Percentiles rank a stretch among this genome's conserved stretches.
These are phyloP conservation scores for Aspergillus brunneoviolaceus DNA, from an alignment of 2,329 filamentous ascomycete species.

Conservation along the genomic window DNA sequence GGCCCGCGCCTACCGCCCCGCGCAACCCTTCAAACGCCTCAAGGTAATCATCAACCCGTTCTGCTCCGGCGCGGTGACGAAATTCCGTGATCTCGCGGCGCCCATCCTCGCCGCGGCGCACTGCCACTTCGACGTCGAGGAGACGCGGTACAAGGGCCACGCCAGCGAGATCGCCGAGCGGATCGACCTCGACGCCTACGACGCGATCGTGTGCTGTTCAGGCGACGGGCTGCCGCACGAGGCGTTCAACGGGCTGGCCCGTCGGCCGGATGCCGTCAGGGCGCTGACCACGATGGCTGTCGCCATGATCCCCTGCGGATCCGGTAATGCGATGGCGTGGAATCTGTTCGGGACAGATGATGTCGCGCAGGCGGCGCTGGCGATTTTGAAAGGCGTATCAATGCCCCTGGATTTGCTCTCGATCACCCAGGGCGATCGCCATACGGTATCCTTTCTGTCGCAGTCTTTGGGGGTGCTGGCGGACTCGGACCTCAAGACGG, in stretches of 20 bases:
- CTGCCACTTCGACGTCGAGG: background rate
- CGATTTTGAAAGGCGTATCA: conserved; percentile 78
- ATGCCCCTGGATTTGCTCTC: conserved; percentile 81
- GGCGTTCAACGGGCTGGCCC: conserved; percentile 86
- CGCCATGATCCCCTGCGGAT: conserved; percentile 83
- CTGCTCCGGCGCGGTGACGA: conserved; percentile 63
- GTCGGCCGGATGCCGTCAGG: conserved; percentile 67
- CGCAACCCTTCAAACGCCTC: conserved; percentile 48
- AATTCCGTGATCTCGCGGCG: background rate
- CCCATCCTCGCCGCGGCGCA: background rate
- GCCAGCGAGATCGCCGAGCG: conserved; percentile 72
- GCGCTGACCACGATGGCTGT: conserved; percentile 78
- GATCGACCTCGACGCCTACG: conserved; percentile 74
- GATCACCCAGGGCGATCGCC: conserved; percentile 73
- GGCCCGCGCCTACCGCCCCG: background rate
- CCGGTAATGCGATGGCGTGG: conserved; percentile 86
- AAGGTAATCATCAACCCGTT: conserved; percentile 89
- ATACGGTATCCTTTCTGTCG: conserved; percentile 81
- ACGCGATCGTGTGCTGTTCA: conserved; percentile 82
- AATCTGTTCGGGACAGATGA: conserved; percentile 80
- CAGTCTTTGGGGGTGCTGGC: conserved; percentile 87
- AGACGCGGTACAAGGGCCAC: conserved; percentile 8
- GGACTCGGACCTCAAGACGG: conserved; percentile 83
- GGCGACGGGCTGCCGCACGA: conserved; percentile 89
- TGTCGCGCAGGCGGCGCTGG: conserved; percentile 72